A percentile compares a stretch with the other conserved stretches of the same genome.
Conservation (phyloP, 2,329 filamentous ascomycete species). For the Xylariaceae sp. region DNA sequence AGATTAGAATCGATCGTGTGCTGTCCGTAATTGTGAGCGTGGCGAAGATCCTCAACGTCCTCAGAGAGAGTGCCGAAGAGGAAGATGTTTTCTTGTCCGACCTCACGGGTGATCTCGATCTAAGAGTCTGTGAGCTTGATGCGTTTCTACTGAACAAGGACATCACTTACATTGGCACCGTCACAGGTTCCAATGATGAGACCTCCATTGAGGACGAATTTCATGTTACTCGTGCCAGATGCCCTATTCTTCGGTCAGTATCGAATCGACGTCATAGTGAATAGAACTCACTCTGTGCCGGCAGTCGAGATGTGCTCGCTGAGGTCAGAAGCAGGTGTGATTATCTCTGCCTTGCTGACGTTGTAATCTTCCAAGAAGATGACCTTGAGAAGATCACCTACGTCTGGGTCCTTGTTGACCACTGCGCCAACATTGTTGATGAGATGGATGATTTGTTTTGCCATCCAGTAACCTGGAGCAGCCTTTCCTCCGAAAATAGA, state of each 20-base stretch:
- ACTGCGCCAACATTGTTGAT: slow-evolving; percentile 88
- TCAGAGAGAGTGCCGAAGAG: slow-evolving; percentile 94
- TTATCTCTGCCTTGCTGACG: slow-evolving; percentile 98
- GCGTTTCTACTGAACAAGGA: background rate
- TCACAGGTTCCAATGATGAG: slow-evolving; percentile 98
- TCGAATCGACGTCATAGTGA: background rate
- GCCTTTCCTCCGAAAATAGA: slow-evolving; percentile 98
- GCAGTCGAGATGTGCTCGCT: slow-evolving; percentile 99
- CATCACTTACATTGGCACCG: slow-evolving; percentile 76
- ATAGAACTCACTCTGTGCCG: slow-evolving; percentile 68
- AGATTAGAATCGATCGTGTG: slow-evolving; percentile 76
- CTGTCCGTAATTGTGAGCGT: slow-evolving; percentile 78
- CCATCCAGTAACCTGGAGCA: slow-evolving; percentile 99
- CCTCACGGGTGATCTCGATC: slow-evolving; percentile 97
- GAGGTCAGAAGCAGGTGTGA: slow-evolving; percentile 88
- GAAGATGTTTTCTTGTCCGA: slow-evolving; percentile 97
- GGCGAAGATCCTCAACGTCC: slow-evolving; percentile 92
- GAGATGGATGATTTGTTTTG: slow-evolving; percentile 96
- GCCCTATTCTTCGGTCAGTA: slow-evolving; percentile 36
- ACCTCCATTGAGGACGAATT: slow-evolving; percentile 96
- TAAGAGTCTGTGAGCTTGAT: slow-evolving; percentile 8
- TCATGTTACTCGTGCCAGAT: slow-evolving; percentile 96
- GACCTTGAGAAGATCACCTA: slow-evolving; percentile 93
- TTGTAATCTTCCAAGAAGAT: slow-evolving; percentile 98
- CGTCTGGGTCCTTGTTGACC: slow-evolving; percentile 86